These are phyloP conservation scores for Naganishia sp. DNA, from an alignment of 1,284 basidiomycete species.

Conservation along the genomic window DNA sequence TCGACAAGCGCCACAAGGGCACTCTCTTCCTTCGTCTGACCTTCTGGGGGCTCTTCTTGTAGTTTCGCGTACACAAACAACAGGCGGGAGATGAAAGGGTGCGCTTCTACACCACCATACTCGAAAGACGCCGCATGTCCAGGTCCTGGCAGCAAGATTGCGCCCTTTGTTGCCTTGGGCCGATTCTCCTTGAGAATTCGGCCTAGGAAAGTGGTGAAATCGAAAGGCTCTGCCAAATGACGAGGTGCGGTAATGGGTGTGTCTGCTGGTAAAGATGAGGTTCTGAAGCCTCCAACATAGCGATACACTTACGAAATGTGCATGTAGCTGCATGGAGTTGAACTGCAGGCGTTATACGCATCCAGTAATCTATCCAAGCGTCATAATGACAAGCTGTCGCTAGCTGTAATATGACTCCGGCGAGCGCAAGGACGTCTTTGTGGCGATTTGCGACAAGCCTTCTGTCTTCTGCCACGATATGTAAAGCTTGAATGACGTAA, in stretches of 20 bases:
- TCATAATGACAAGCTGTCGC: background rate
- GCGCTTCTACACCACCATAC: conserved; percentile 7
- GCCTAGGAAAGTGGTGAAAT: conserved; percentile 15
- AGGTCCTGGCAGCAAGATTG: background rate
- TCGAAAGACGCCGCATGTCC: conserved; percentile 56
- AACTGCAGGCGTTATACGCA: conserved; percentile 4
- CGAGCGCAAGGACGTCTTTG: conserved; percentile 2
- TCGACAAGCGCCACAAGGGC: conserved; percentile 57
- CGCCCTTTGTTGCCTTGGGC: conserved; percentile 5
- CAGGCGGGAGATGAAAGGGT: conserved; percentile 31
- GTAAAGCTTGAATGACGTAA: conserved; percentile 64
- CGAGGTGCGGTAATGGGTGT: background rate
- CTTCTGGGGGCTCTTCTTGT: conserved; percentile 9
- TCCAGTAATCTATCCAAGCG: conserved; percentile 27
- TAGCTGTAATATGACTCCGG: conserved; percentile 2
- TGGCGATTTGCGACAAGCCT: conserved; percentile 11
- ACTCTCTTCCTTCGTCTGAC: conserved; percentile 22
- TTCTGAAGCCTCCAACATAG: too few species aligned
- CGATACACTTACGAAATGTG: background rate
- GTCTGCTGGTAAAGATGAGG: background rate
- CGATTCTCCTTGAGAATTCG: conserved; percentile 1
- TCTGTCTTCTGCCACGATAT: conserved; percentile 68
- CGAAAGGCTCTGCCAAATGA: conserved; percentile 10
- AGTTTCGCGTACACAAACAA: conserved; percentile 10
- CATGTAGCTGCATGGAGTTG: too few species aligned